phyloP scores from a whole-genome alignment of 768 basidiomycete genomes.

The Psilocybe sp. region DNA sequence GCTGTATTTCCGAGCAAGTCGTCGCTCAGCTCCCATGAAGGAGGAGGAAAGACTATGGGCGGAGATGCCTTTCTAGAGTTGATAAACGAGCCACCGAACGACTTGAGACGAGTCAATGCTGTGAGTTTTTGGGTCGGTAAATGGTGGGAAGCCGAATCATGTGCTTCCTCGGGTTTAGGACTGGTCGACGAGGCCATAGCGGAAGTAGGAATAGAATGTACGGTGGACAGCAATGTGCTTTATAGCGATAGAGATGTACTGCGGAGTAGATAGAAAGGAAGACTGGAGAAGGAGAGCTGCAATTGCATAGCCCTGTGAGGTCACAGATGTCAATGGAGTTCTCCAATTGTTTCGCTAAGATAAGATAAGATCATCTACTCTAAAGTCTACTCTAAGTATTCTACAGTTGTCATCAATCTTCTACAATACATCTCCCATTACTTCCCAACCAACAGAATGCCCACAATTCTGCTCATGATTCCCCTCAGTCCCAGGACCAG shows the following conservation, averaged over 20 bases:
- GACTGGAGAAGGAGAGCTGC: background rate
- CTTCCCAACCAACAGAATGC: slow-evolving; percentile 33
- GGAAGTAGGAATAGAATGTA: background rate
- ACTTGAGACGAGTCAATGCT: slow-evolving; percentile 33
- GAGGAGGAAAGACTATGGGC: slow-evolving; percentile 38
- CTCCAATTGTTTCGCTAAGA: background rate
- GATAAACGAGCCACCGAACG: slow-evolving; percentile 25
- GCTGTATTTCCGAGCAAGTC: slow-evolving; percentile 11
- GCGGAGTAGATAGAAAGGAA: background rate
- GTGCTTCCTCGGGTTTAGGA: slow-evolving; percentile 5
- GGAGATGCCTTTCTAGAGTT: slow-evolving; percentile 13
- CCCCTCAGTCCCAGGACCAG: slow-evolving; percentile 22
- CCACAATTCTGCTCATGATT: slow-evolving; percentile 38
- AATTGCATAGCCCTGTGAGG: background rate
- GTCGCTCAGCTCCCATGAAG: slow-evolving; percentile 44
- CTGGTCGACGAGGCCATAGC: slow-evolving; percentile 7
- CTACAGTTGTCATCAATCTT: no score
- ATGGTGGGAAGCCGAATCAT: slow-evolving; percentile 2
- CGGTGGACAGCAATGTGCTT: background rate
- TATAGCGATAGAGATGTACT: background rate
- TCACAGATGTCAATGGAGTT: no score
- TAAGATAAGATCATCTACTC: slow-evolving; percentile 16
- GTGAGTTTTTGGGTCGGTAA: slow-evolving; percentile 32
- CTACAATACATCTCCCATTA: slow-evolving; percentile 28
- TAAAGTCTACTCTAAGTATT: background rate